A percentile compares a stretch with the other conserved stretches of the same genome.
Conservation (phyloP, 768 basidiomycete species). For the Boletus tomentosulus region DNA sequence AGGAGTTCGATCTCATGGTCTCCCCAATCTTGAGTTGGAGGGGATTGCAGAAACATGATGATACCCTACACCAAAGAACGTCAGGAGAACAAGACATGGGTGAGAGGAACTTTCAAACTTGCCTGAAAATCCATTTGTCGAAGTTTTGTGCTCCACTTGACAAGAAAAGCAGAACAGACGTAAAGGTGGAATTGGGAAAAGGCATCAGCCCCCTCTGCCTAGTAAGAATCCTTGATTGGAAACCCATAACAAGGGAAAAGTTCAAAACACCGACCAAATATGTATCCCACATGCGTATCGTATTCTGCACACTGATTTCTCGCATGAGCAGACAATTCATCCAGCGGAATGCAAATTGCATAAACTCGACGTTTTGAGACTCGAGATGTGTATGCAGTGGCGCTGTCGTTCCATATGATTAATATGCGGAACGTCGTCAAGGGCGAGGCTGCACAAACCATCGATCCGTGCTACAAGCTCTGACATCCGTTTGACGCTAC, state of each 20-base stretch:
- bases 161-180: slow-evolving; percentile 95
- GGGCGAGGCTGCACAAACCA: slow-evolving; percentile 43
- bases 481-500: slow-evolving; percentile 90
- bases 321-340: slow-evolving; percentile 99
- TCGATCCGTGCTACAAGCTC: slow-evolving; percentile 90
- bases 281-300: slow-evolving; percentile 99
- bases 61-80: slow-evolving; percentile 60
- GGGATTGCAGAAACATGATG: slow-evolving; percentile 96
- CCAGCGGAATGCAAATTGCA: slow-evolving; percentile 99
- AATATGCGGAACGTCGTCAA: neutral
- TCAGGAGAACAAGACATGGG: neutral
- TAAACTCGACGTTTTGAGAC: slow-evolving; percentile 93
- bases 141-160: slow-evolving; percentile 91
- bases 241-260: neutral
- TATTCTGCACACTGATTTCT: slow-evolving; percentile 94
- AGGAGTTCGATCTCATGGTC: slow-evolving; percentile 96
- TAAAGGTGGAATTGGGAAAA: slow-evolving; percentile 99
- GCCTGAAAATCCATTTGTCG: slow-evolving; percentile 99
- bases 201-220: slow-evolving; percentile 97
- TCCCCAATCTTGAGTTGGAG: slow-evolving; percentile 90
- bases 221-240: slow-evolving; percentile 1
- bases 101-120: slow-evolving; percentile 15
- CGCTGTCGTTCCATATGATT: slow-evolving; percentile 39
- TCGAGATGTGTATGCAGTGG: slow-evolving; percentile 86
- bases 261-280: slow-evolving; percentile 67